Conservation (phyloP, 2,329 filamentous ascomycete genomes). For the Coleophoma crateriformis region DNA sequence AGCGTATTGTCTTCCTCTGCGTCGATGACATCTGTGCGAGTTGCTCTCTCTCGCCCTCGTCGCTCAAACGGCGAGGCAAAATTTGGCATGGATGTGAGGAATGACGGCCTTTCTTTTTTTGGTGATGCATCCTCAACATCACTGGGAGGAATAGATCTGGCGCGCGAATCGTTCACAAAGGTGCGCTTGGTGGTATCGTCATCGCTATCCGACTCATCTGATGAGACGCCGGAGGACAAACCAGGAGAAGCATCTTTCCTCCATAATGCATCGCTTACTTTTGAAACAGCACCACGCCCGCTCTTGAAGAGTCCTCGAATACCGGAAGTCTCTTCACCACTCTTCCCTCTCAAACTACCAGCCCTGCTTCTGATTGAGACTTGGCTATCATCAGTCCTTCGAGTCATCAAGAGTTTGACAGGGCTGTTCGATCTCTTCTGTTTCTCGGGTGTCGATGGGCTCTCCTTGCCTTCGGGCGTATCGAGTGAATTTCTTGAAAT, state of each 20-base stretch:
- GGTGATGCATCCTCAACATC: slow-evolving; percentile 9
- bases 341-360: slow-evolving; percentile 38
- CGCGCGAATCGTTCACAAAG: slow-evolving; percentile 31
- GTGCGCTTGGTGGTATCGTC: slow-evolving; percentile 27
- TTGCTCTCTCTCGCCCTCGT: slow-evolving; percentile 25
- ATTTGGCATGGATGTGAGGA: slow-evolving; percentile 32
- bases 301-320: slow-evolving; percentile 75
- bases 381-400: slow-evolving; percentile 38
- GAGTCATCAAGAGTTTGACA: slow-evolving; percentile 28
- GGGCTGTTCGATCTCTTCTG: slow-evolving; percentile 30
- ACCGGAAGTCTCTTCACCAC: slow-evolving; percentile 44
- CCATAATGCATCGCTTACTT: slow-evolving; percentile 55
- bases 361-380: slow-evolving; percentile 43
- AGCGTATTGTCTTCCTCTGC: slow-evolving; percentile 30
- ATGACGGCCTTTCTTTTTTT: slow-evolving; percentile 13
- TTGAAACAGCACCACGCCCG: slow-evolving; percentile 57
- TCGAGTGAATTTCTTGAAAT: not conserved
- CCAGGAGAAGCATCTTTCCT: slow-evolving; percentile 43
- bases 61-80: slow-evolving; percentile 42
- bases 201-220: slow-evolving; percentile 41
- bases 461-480: slow-evolving; percentile 17
- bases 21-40: not conserved
- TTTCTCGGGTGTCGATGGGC: slow-evolving; percentile 7
- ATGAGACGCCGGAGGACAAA: slow-evolving; percentile 36
- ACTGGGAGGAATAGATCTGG: slow-evolving; percentile 24